Evolutionary conservation across 192 early-diverging fungal species (phyloP), one percentile per base, ranked within the genome.

Genomic region (Backusella psychrophila): DNA sequence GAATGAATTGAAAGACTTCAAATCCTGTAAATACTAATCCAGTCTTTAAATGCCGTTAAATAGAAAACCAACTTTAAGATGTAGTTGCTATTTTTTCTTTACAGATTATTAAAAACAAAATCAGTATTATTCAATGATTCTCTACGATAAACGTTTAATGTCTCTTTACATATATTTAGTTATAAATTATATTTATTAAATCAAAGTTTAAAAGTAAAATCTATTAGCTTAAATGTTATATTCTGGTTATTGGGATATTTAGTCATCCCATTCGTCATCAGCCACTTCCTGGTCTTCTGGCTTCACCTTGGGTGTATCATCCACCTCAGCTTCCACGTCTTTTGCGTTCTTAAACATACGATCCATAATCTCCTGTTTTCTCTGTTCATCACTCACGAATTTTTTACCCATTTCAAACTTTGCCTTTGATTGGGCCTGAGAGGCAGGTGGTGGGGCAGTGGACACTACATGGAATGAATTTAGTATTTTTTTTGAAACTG

Each of bases 261-360:
- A 71, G 15, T 71, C 70, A 34, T 71, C 76, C 80, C 80, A 81
- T 75, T 81, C 80, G 68, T 81, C 80, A 9, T 81, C 80, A 68
- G 70, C 80, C 6, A 81, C 80, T 68, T 81, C 80, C 44, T 77
- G 66, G 0, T 80, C 71, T 23, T 79, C 78, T 33, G 53, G 53
- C 4, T 77, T 39, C 2, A 21, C 9, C 39, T 42, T 46, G 21
- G 42, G 59, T 19, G 44, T 17, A 19, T 68, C 11, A 23, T 74
- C 75, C 3, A 77, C 76, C 14, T 77, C 63, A 7, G 59, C 53
- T 9, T 77, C 76, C 12, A 80, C 52, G 1, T 67, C 78, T 56
- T 83, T 83, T 5, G 78, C 82, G 19, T 74, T 72, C 15, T 70
- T 56, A 75, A 83, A 80, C 82, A 83, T 83, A 21, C 78, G 79